Evolutionary conservation across 23 red algal genomes (phyloP).

Genomic region (Gracilaria caudata): DNA sequence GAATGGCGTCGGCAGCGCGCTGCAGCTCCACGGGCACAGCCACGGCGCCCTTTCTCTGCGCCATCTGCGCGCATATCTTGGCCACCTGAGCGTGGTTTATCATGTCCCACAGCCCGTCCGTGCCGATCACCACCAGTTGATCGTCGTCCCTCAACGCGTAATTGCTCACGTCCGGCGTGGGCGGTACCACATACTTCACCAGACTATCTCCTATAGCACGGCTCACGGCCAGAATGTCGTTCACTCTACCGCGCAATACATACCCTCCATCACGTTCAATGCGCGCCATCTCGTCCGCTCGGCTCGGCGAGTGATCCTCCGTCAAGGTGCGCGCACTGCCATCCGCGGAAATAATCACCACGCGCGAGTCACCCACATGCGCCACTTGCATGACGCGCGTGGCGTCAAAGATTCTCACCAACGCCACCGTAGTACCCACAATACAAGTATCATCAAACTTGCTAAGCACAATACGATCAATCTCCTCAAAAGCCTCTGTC

Average conservation of each 20-base stretch:
- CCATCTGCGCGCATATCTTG: not conserved
- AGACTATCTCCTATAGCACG: slow-evolving; percentile 74
- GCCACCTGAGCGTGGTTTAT: slow-evolving; percentile 20
- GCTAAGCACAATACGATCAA: not conserved
- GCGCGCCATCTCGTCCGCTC: slow-evolving; percentile 58
- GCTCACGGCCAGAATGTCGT: slow-evolving; percentile 76
- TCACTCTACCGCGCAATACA: slow-evolving; percentile 73
- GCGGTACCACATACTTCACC: slow-evolving; percentile 67
- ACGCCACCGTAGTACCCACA: slow-evolving; percentile 37
- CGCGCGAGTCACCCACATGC: slow-evolving; percentile 80
- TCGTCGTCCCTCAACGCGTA: slow-evolving; percentile 34
- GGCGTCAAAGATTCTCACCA: slow-evolving; percentile 16
- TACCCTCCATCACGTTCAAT: slow-evolving; percentile 66
- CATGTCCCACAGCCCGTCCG: slow-evolving; percentile 86
- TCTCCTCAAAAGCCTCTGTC: slow-evolving; percentile 13
- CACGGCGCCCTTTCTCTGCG: not conserved
- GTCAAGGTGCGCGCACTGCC: slow-evolving; percentile 40
- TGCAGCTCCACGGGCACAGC: slow-evolving; percentile 55
- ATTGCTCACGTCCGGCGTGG: slow-evolving; percentile 61
- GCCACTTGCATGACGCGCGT: slow-evolving; percentile 48
- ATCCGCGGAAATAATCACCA: slow-evolving; percentile 27
- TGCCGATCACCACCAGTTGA: slow-evolving; percentile 66
- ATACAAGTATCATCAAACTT: not conserved
- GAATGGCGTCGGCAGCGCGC: slow-evolving; percentile 38
- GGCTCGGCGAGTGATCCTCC: slow-evolving; percentile 41